Conservation (phyloP, 2,329 filamentous ascomycete genomes). For the Aspergillus sp. region DNA sequence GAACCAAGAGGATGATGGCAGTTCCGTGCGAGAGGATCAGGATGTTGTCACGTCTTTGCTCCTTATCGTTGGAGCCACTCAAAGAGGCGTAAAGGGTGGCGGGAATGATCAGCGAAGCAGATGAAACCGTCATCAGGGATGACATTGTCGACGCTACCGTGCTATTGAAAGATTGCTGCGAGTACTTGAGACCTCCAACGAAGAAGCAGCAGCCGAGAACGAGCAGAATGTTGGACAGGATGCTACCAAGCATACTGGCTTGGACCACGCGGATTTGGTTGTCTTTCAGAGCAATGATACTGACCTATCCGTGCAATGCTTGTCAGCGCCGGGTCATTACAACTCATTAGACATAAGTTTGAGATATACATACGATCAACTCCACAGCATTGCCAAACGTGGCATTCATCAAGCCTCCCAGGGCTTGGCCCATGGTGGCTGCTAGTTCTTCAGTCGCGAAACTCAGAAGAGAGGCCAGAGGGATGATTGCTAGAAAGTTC, state of each 20-base stretch:
- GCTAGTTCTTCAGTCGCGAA: constrained; percentile 67
- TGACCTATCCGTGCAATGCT: constrained; percentile 61
- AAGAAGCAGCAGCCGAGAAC: constrained; percentile 82
- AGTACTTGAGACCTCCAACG: constrained; percentile 69
- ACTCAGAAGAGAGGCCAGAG: constrained; percentile 62
- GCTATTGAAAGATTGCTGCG: constrained; percentile 63
- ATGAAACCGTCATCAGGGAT: constrained; percentile 73
- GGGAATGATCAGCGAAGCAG: constrained; percentile 76
- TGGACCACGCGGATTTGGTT: constrained; percentile 95
- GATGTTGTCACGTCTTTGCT: constrained; percentile 56
- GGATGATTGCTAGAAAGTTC: constrained; percentile 67
- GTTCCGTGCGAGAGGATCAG: constrained; percentile 74
- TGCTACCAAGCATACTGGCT: constrained; percentile 93
- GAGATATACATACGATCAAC: constrained; percentile 59
- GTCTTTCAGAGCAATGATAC: constrained; percentile 83
- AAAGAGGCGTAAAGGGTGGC: constrained; percentile 72
- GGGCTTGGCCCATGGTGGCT: constrained; percentile 61
- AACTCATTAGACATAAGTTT: not conserved
- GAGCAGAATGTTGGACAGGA: constrained; percentile 89
- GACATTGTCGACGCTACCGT: constrained; percentile 57
- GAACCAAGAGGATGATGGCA: constrained; percentile 70
- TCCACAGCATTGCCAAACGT: constrained; percentile 69
- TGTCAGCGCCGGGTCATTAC: not conserved
- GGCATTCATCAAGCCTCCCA: constrained; percentile 66
- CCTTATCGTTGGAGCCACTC: constrained; percentile 37